Conservation (phyloP, 495 filamentous ascomycete species). For the Friedmanniomyces endolithicus region DNA sequence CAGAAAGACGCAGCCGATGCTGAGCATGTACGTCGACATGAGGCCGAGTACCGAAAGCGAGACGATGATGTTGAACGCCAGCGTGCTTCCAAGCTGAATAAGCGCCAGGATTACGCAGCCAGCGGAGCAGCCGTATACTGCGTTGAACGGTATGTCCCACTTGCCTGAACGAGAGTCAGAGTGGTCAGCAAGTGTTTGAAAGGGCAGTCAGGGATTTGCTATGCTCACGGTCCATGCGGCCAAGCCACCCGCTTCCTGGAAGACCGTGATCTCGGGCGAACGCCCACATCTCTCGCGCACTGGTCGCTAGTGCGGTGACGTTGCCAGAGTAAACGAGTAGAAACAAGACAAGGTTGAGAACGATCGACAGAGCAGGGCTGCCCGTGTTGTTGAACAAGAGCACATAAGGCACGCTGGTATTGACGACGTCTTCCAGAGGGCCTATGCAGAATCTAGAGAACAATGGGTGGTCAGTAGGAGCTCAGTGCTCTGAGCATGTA, state of each 20-base stretch:
- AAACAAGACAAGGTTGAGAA: constrained; percentile 23
- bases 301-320: constrained; percentile 28
- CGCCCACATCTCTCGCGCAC: constrained; percentile 26
- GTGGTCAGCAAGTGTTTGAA: neutral
- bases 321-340: constrained; percentile 22
- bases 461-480: neutral
- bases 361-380: constrained; percentile 14
- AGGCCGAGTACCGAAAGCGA: constrained; percentile 19
- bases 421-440: constrained; percentile 17
- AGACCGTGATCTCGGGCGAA: constrained; percentile 29
- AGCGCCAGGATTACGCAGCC: constrained; percentile 19
- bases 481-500: too few species aligned
- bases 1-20: constrained; percentile 27
- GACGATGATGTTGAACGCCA: constrained; percentile 20
- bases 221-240: constrained; percentile 15
- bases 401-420: constrained; percentile 21
- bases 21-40: constrained; percentile 28
- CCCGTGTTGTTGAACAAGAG: constrained; percentile 25
- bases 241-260: constrained; percentile 36
- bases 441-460: constrained; percentile 21
- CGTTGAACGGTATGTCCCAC: constrained; percentile 26
- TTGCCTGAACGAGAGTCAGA: neutral
- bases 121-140: constrained; percentile 22
- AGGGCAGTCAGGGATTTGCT: too few species aligned
- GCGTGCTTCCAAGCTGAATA: constrained; percentile 25